Evolutionary conservation across 179 eudicot genomes (phyloP), one percentile per base, ranked within the genome.

Genomic region (Kewa caespitosa): DNA sequence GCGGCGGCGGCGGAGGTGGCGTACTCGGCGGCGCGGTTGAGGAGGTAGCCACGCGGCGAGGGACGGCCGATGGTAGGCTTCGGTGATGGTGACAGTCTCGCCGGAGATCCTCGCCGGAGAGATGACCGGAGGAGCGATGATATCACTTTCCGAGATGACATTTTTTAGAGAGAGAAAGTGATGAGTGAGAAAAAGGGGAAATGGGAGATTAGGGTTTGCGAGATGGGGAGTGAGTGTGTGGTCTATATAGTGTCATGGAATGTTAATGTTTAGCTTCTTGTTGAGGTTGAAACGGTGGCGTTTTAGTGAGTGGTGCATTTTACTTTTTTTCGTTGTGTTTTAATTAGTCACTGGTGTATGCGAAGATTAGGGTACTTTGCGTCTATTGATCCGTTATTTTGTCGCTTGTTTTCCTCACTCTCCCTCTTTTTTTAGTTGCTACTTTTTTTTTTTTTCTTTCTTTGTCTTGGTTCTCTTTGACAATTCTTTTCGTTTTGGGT

Each of bases 91-190:
- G 87, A 18, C 3, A 90, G 71, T 43, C 76, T 79, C 74, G 89
- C 33, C 76, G 89, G 30, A 15, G 88, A 78, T 0, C 86, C 76
- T n/a, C 87, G 85, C 70, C 85, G 88, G 67, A 86, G 74, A 41
- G 96, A 70, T 36, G 89, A 78, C 33, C 97, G 97, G 82, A 91
- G 96, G 82, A 92, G 88, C n/a, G 98, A 79, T 59, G 92, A 74
- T 18, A 90, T 18, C 13, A 90, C 86, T 81, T 86, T 82, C 74
- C 96, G 86, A 4, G 97, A 84, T 50, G 98, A 86, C 98, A 92
- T 94, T 73, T n/a, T n/a, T n/a, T n/a, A 85, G 38, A 57, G 73
- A 36, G 33, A 57, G 62, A 34, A 62, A 31, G 36, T 15, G 2
- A 34, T 38, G 23, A 70, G 25, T 9, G 43, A 22, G 43, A 36